Evolutionary conservation across 2,329 filamentous ascomycete genomes (phyloP).

Genomic region (Fusarium heterosporum): DNA sequence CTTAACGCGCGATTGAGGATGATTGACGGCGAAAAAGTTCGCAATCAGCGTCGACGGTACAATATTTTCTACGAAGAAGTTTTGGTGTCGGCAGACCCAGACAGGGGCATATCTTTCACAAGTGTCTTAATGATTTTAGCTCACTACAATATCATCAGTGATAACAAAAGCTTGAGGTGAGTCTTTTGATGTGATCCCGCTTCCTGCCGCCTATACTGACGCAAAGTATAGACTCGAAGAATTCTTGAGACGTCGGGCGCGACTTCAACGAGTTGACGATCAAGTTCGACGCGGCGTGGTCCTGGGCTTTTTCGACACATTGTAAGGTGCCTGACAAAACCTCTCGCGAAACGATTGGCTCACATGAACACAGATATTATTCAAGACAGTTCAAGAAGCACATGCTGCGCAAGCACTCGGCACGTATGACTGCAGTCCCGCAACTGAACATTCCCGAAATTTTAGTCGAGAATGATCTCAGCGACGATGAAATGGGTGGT

Average conservation of each 20-base stretch:
- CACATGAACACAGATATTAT: constrained; percentile 71
- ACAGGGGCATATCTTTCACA: constrained; percentile 91
- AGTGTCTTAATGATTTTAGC: constrained; percentile 94
- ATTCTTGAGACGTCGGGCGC: constrained; percentile 88
- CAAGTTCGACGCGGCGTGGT: constrained; percentile 91
- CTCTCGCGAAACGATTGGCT: neutral
- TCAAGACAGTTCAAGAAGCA: constrained; percentile 82
- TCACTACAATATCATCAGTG: constrained; percentile 98
- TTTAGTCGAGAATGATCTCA: constrained; percentile 82
- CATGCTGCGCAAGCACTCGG: constrained; percentile 76
- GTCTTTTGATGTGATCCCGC: constrained; percentile 35
- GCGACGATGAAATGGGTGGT: constrained; percentile 50
- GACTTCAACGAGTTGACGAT: constrained; percentile 93
- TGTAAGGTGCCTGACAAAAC: constrained; percentile 62
- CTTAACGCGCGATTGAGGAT: constrained; percentile 78
- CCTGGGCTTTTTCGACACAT: constrained; percentile 93
- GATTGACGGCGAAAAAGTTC: constrained; percentile 81
- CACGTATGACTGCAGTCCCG: constrained; percentile 82
- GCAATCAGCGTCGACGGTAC: constrained; percentile 79
- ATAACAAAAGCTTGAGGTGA: constrained; percentile 91
- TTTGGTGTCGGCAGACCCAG: constrained; percentile 89
- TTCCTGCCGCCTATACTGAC: constrained; percentile 43
- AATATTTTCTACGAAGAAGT: constrained; percentile 98
- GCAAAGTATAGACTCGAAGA: constrained; percentile 79
- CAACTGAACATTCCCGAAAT: constrained; percentile 90